Percentiles rank a stretch among this genome's conserved stretches.
These are phyloP conservation scores for Odontarrhena argentea DNA, from an alignment of 345 rosid genomes.

Conservation along the genomic window DNA sequence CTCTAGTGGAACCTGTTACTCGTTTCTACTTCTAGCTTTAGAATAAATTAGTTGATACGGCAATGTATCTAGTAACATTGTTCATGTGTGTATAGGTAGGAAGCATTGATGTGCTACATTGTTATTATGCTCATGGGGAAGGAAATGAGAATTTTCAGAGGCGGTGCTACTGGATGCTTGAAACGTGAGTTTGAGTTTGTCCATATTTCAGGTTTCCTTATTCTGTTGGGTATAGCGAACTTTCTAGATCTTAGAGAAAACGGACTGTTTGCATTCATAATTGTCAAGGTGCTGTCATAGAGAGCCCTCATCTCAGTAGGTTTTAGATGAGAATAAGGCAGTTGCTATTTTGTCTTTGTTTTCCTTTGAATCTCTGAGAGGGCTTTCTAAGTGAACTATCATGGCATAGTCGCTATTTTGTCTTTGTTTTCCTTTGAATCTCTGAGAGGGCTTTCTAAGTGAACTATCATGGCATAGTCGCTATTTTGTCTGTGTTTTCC, in stretches of 20 bases:
- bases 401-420: conserved; percentile 9
- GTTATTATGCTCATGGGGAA: conserved; percentile 98
- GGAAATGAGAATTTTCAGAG: conserved; percentile 89
- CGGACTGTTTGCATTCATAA: conserved; percentile 6
- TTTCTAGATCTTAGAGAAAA: background rate
- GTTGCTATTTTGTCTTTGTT: conserved; percentile 18
- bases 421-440: conserved; percentile 13
- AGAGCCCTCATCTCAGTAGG: conserved; percentile 7
- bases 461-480: background rate
- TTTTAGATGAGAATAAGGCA: conserved; percentile 16
- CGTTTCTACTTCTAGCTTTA: conserved; percentile 15
- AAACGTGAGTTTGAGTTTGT: conserved; percentile 57
- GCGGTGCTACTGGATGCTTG: conserved; percentile 98
- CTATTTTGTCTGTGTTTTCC: conserved; percentile 23
- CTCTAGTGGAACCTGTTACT: conserved; percentile 10
- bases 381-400: background rate
- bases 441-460: conserved; percentile 2
- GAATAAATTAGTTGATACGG: conserved; percentile 21
- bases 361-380: conserved; percentile 13
- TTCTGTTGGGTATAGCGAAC: background rate
- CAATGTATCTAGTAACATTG: conserved; percentile 35
- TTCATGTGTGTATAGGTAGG: conserved; percentile 68
- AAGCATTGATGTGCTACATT: conserved; percentile 86
- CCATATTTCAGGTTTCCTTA: background rate
- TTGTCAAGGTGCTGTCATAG: conserved; percentile 6